A percentile compares a stretch with the other conserved stretches of the same genome.
phyloP scores from a whole-genome alignment of 2,329 filamentous ascomycete species.

The Dactylellina drechsleri region DNA sequence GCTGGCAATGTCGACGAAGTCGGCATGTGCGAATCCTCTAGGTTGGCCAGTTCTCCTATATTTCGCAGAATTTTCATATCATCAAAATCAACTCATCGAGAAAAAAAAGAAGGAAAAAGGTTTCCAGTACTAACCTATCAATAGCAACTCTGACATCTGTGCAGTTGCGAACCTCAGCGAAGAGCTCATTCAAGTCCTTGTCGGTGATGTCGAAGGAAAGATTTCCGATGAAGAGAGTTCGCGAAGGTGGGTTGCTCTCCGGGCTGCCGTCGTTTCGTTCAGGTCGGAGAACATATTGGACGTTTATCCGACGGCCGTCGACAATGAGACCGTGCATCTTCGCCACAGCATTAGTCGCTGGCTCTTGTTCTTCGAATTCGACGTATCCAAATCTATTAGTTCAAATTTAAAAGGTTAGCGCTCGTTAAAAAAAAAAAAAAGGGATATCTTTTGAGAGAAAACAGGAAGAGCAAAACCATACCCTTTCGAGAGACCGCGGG shows the following conservation, averaged over 20 bases:
- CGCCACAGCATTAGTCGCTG: slow-evolving; percentile 69
- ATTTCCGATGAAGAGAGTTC: slow-evolving; percentile 83
- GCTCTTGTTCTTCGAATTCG: slow-evolving; percentile 67
- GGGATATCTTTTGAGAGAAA: background rate
- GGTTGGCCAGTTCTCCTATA: slow-evolving; percentile 76
- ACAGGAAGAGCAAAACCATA: slow-evolving; percentile 60
- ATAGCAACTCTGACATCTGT: slow-evolving; percentile 82
- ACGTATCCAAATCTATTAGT: slow-evolving; percentile 73
- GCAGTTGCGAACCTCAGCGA: slow-evolving; percentile 75
- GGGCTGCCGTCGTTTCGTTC: slow-evolving; percentile 56
- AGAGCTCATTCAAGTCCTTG: slow-evolving; percentile 80
- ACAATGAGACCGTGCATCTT: slow-evolving; percentile 70
- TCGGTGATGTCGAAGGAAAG: slow-evolving; percentile 88
- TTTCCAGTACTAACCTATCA: slow-evolving; percentile 65
- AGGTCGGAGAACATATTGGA: slow-evolving; percentile 68
- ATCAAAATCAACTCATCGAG: background rate
- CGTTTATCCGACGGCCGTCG: slow-evolving; percentile 72
- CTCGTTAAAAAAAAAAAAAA: background rate
- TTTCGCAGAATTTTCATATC: background rate
- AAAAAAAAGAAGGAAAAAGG: background rate
- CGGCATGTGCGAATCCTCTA: slow-evolving; percentile 84
- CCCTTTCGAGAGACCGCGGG: slow-evolving; percentile 75
- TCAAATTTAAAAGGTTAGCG: background rate
- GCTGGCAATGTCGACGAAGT: slow-evolving; percentile 75
- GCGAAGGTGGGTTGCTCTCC: slow-evolving; percentile 66